A percentile compares a stretch with the other conserved stretches of the same genome.
phyloP scores from a whole-genome alignment of 805 yeast species.

The Isabelozyma pseudorhagii region DNA sequence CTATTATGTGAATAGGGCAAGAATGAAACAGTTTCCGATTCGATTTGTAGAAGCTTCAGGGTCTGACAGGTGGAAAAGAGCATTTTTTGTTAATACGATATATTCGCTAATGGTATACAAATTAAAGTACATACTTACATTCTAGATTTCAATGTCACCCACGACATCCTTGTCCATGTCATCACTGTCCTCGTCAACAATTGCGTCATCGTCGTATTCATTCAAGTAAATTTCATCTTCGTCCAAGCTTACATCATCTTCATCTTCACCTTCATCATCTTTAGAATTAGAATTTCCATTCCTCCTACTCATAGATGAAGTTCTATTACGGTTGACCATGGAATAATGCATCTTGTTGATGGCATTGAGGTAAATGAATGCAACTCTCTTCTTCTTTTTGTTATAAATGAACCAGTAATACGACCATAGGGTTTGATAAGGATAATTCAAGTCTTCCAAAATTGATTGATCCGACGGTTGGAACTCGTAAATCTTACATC shows the following conservation, averaged over 20 bases:
- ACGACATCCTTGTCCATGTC: constrained; percentile 26
- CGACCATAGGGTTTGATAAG: constrained; percentile 60
- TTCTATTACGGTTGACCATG: constrained; percentile 21
- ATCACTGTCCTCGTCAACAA: constrained; percentile 17
- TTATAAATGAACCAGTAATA: constrained; percentile 90
- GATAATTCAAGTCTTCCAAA: constrained; percentile 52
- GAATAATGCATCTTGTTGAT: constrained; percentile 39
- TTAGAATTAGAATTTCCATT: constrained; percentile 5
- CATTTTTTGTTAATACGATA: too few species aligned
- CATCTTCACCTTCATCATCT: constrained; percentile 21
- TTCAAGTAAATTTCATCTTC: constrained; percentile 20
- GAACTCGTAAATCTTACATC: constrained; percentile 62
- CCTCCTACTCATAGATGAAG: constrained; percentile 7
- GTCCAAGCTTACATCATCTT: constrained; percentile 18
- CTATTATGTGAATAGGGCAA: too few species aligned
- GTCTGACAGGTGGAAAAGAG: too few species aligned
- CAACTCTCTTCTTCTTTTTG: constrained; percentile 87
- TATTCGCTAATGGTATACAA: background rate
- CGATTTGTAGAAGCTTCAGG: too few species aligned
- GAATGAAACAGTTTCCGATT: too few species aligned
- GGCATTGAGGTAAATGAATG: constrained; percentile 70
- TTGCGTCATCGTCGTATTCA: constrained; percentile 20
- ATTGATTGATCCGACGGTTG: constrained; percentile 61
- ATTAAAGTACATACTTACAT: constrained; percentile 1
- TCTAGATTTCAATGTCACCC: constrained; percentile 36